phyloP scores from a whole-genome alignment of 2,329 filamentous ascomycete genomes.

The Ophiostoma angusticollis region DNA sequence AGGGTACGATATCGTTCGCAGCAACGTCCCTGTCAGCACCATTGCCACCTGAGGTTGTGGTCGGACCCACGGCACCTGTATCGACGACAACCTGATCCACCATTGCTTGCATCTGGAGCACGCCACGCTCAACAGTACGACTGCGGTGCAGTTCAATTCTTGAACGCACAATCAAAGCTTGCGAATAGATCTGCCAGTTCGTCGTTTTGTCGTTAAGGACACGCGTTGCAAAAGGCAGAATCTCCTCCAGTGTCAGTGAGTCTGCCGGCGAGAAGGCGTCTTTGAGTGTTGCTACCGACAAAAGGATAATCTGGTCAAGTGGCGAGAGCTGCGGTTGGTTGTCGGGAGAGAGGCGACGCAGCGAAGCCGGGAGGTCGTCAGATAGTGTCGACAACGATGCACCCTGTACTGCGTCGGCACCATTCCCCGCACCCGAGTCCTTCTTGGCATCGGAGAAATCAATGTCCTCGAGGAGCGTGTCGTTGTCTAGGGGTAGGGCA shows the following conservation, averaged over 20 bases:
- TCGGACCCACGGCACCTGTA: too few species aligned
- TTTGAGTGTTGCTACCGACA: conserved; percentile 77
- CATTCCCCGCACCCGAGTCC: conserved; percentile 11
- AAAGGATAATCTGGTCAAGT: conserved; percentile 78
- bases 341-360: conserved; percentile 58
- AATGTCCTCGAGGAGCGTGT: conserved; percentile 82
- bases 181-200: conserved; percentile 97
- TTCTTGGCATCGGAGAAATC: conserved; percentile 44
- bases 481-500: conserved; percentile 72
- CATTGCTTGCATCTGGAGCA: conserved; percentile 86
- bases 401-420: conserved; percentile 16
- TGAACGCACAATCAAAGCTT: conserved; percentile 78
- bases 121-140: conserved; percentile 74
- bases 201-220: conserved; percentile 80
- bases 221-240: conserved; percentile 77
- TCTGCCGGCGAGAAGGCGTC: conserved; percentile 77
- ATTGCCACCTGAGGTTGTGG: too few species aligned
- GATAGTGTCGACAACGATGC: not conserved
- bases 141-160: conserved; percentile 81
- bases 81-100: conserved; percentile 93
- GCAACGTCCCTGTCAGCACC: too few species aligned
- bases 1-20: conserved; percentile 25
- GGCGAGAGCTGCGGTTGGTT: conserved; percentile 71
- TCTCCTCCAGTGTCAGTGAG: conserved; percentile 82
- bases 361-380: conserved; percentile 38